Conservation (phyloP, 768 basidiomycete species). For the Psilocybe tampanensis region DNA sequence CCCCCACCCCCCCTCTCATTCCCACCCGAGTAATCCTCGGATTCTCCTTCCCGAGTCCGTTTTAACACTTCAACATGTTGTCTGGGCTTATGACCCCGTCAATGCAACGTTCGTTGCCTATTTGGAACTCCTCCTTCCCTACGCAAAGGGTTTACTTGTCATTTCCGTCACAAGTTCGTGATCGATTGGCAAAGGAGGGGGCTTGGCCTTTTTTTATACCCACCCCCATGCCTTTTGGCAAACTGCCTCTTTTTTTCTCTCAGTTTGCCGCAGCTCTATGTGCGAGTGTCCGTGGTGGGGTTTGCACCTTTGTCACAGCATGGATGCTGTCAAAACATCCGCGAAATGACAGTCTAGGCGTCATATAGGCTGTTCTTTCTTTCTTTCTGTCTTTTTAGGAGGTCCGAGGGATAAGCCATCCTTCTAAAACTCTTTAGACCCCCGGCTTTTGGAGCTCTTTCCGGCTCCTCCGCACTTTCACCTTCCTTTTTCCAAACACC, state of each 20-base stretch:
- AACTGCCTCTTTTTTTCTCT: too few relatives aligned
- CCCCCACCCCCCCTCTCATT: background rate
- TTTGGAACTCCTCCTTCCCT: background rate
- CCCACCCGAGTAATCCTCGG: slow-evolving; percentile 9
- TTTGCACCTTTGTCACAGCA: background rate
- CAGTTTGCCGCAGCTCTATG: too few relatives aligned
- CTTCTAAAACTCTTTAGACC: background rate
- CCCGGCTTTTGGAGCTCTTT: background rate
- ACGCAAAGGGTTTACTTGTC: background rate
- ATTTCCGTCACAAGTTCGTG: background rate
- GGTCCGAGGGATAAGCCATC: background rate
- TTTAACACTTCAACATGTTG: too few relatives aligned
- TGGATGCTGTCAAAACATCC: background rate
- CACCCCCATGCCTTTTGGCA: background rate
- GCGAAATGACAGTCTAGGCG: background rate
- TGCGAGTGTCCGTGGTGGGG: background rate
- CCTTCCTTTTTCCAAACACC: background rate
- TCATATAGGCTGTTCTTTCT: background rate
- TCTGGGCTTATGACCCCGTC: too few relatives aligned
- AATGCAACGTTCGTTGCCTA: background rate
- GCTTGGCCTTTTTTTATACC: background rate
- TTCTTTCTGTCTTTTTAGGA: too few relatives aligned
- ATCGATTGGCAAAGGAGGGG: background rate
- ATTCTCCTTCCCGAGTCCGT: slow-evolving; percentile 1
- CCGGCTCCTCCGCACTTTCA: slow-evolving; percentile 1